A percentile compares a stretch with the other conserved stretches of the same genome.
Conservation (phyloP, 305 asterid genomes). For the Rubia balearica region DNA sequence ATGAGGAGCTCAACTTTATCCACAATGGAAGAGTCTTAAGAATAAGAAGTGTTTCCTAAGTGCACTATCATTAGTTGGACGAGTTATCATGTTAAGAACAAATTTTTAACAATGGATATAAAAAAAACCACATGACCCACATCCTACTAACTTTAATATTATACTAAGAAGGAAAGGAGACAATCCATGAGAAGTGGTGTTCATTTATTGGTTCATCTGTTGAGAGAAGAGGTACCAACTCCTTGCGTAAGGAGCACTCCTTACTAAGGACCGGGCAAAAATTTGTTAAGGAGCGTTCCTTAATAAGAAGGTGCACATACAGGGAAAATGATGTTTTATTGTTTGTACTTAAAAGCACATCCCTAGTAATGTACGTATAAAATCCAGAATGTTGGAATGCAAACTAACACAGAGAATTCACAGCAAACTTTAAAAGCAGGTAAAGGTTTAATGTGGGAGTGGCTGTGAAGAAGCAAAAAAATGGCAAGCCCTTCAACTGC, state of each 20-base stretch:
- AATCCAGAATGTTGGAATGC: neutral
- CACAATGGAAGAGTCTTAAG: too few species aligned
- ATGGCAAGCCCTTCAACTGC: too few species aligned
- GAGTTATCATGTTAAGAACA: too few species aligned
- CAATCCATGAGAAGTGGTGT: neutral
- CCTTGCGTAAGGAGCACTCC: too few species aligned
- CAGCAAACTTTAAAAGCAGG: neutral
- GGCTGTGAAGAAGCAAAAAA: too few species aligned
- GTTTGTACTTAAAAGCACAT: too few species aligned
- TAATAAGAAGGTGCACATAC: too few species aligned
- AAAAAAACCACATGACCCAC: neutral
- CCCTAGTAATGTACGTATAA: neutral
- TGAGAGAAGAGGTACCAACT: neutral
- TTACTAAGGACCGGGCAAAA: too few species aligned
- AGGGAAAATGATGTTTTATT: neutral
- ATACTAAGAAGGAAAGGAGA: neutral
- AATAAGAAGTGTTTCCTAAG: neutral
- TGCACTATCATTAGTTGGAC: neutral
- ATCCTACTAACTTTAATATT: too few species aligned
- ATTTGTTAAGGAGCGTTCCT: too few species aligned
- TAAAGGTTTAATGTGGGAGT: neutral
- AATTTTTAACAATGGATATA: too few species aligned
- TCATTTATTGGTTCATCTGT: neutral
- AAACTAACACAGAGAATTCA: neutral
- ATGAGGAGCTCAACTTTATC: neutral